Evolutionary conservation across 129 eudicot genomes (phyloP).

Genomic region (Ambrosia trifida): DNA sequence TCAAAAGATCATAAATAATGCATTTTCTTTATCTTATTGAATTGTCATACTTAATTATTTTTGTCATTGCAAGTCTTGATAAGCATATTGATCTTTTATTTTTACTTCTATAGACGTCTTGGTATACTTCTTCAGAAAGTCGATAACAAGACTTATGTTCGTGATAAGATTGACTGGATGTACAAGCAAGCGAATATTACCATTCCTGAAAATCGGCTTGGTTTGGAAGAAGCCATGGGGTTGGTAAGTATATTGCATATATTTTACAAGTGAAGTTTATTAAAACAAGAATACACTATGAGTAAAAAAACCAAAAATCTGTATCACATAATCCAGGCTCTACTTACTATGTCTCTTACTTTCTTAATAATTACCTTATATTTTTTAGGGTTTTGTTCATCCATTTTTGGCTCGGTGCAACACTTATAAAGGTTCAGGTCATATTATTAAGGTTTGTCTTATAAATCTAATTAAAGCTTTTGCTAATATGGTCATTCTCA

Average conservation of each 20-base stretch:
- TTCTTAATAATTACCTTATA: too few relatives aligned
- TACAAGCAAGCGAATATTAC: constrained; percentile 79
- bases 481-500: too few relatives aligned
- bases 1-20: too few relatives aligned
- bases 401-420: too few relatives aligned
- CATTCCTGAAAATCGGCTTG: constrained; percentile 83
- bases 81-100: constrained; percentile 4
- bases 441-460: too few relatives aligned
- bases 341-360: too few relatives aligned
- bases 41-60: not conserved
- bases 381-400: too few relatives aligned
- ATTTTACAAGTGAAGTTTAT: not conserved
- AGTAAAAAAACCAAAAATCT: not conserved
- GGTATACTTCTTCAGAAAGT: constrained; percentile 96
- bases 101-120: constrained; percentile 64
- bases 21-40: constrained; percentile 5
- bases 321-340: constrained; percentile 9
- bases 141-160: constrained; percentile 78
- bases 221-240: constrained; percentile 96
- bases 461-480: too few relatives aligned
- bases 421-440: too few relatives aligned
- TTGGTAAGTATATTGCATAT: constrained; percentile 50
- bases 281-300: not conserved
- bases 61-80: constrained; percentile 9
- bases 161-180: constrained; percentile 92